Conservation (phyloP, 2,329 filamentous ascomycete genomes). For the Hypomyces rosellus region DNA sequence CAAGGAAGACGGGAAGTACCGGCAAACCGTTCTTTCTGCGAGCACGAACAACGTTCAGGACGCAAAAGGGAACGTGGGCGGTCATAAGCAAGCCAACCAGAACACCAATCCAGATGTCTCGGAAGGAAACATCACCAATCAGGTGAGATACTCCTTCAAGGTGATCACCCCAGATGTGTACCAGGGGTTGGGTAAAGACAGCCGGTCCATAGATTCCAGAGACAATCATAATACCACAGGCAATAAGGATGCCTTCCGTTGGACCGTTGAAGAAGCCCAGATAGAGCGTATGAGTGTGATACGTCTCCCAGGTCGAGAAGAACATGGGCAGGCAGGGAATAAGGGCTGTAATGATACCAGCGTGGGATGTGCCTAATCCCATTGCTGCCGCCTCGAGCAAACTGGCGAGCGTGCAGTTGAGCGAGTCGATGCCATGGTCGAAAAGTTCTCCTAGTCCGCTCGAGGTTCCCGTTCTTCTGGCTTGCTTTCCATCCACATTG, state of each 20-base stretch:
- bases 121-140: conserved; percentile 67
- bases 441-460: conserved; percentile 94
- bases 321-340: conserved; percentile 96
- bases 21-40: conserved; percentile 66
- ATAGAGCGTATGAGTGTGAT: conserved; percentile 95
- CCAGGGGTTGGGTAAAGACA: conserved; percentile 75
- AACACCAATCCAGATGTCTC: conserved; percentile 79
- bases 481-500: conserved; percentile 98
- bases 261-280: conserved; percentile 95
- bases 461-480: conserved; percentile 86
- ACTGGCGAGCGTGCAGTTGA: conserved; percentile 93
- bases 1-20: conserved; percentile 75
- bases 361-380: conserved; percentile 76
- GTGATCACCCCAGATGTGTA: conserved; percentile 55
- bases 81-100: conserved; percentile 60
- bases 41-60: conserved; percentile 76
- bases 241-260: conserved; percentile 89
- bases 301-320: conserved; percentile 99
- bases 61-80: conserved; percentile 80
- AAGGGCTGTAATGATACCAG: conserved; percentile 85
- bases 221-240: conserved; percentile 75
- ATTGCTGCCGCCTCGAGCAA: conserved; percentile 89
- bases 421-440: conserved; percentile 95
- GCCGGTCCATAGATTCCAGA: conserved; percentile 84
- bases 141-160: conserved; percentile 48